Base-by-base conservation (phyloP, 768 basidiomycete genomes). In the Kwoniella pini region DNA sequence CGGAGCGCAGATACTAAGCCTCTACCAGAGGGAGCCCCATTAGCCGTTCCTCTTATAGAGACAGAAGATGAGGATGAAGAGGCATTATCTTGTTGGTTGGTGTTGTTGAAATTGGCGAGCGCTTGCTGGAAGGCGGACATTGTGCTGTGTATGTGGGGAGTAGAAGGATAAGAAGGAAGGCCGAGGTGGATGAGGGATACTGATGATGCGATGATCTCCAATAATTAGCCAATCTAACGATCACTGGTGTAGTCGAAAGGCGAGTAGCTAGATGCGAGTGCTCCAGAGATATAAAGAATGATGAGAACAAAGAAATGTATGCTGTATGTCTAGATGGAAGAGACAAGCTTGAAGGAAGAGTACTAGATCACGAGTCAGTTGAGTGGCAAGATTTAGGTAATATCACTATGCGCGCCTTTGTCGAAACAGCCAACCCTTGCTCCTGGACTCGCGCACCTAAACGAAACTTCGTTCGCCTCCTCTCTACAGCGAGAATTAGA, bases 91-190 rank as follows among this genome's bases (percentile, higher is more conserved):
- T 63, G 48, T 28, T 57, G 48, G 3, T 27, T 42, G n/a, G n/a
- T n/a, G 45, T 36, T 43, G 49, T 46, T 60, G 33, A 53, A 44
- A 24, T 44, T 63, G 52, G 67, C 69, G 12, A 72, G 63, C 38
- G 71, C 71, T 36, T 67, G 64, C 45, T 67, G 67, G 44, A 72
- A 72, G 24, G 64, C 60, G 7, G 70, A 44, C 55, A 63, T 63
- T 42, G 40, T 42, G 11, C 9, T 42, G 3, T 38, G 19, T 22
- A 17, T 12, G 21, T n/a, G 11, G 11, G 39, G 45, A 33, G 56
- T 36, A 17, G 26, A 28, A 36, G 15, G 7, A 36, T 9, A 36
- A 15, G 33, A 36, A 36, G 33, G 15, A 7, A 15, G 15, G 33
- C 15, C 33, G 15, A 36, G 33, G 33, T 15, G 7, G 15, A 36